Base-by-base conservation (phyloP, 2,329 filamentous ascomycete species). In the Colletotrichum caudatum region DNA sequence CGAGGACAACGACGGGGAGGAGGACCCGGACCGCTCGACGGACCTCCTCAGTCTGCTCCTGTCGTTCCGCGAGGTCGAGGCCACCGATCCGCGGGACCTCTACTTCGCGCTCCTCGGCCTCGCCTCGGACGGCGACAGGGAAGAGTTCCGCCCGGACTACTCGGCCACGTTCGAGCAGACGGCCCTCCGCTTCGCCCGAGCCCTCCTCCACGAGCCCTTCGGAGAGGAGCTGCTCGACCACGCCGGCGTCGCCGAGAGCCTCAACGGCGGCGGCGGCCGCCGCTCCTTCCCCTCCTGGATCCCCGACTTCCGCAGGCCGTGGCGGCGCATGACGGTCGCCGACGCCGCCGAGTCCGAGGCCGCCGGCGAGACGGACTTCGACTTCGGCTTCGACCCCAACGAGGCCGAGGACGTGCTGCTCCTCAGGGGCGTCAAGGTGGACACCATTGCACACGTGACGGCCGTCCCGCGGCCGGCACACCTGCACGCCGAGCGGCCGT, bases 11-110 rank as follows among this genome's bases (percentile, higher is more conserved):
- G 29, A 29, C 29, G 29, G 69, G 11, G 66, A 60, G 0, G 70
- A 71, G 2, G 61, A 65, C 0, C 41, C 60, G 33, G 60, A 39
- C 48, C 66, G 60, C 56, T 71, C 66, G 12, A 66, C 70, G 4
- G 70, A 72, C 29, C 70, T 72, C 2, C 70, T 72, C 18, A 72
- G 39, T 16, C 66, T 72, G 5, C 70, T 72, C 6, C 61, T 71
- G 37, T 66, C 70, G 16, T 71, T 72, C 70, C 73, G 73, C 58
- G 72, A 74, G 12, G 72, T 74, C 61, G 65, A 67, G 48, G 72
- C 71, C 23, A 50, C 64, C 11, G 73, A 74, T 54, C 67, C 73
- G 9, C 71, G 73, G 18, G 73, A 74, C 5, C 56, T 66, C 11
- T 70, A 71, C 58, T 73, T 68, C 12, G 67, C 67, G 16, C 63